Conservation (phyloP, 2,329 filamentous ascomycete genomes). For the Westerdykella sp. region DNA sequence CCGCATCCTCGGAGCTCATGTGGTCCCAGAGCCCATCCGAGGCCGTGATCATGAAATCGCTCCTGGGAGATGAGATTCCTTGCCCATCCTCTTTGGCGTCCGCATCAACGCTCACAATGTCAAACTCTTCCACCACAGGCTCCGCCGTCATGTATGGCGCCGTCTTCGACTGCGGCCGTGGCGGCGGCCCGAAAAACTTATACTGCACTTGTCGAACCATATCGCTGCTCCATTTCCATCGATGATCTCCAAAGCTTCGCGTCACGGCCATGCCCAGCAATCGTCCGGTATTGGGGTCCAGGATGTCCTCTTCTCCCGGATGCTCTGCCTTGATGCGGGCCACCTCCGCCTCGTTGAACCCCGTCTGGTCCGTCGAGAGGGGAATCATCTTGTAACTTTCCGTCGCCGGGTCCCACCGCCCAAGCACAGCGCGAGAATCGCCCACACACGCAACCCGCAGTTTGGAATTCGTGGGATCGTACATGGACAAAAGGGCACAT, state of each 20-base stretch:
- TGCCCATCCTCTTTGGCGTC: neutral
- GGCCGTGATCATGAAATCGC: conserved; percentile 59
- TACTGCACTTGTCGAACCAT: conserved; percentile 42
- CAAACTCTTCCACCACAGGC: conserved; percentile 56
- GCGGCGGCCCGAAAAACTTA: conserved; percentile 46
- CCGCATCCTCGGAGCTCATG: conserved; percentile 52
- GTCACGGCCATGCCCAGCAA: conserved; percentile 58
- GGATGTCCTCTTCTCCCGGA: conserved; percentile 54
- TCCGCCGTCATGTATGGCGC: conserved; percentile 64
- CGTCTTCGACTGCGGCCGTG: conserved; percentile 43
- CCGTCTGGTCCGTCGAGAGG: conserved; percentile 61
- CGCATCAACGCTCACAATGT: conserved; percentile 40
- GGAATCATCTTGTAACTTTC: conserved; percentile 48
- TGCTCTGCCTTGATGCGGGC: conserved; percentile 52
- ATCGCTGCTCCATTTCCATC: conserved; percentile 59
- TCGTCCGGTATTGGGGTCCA: conserved; percentile 51
- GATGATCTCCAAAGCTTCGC: conserved; percentile 61
- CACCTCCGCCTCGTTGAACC: conserved; percentile 55
- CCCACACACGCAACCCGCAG: conserved; percentile 61
- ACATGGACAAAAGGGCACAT: conserved; percentile 58
- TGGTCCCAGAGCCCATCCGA: conserved; percentile 63
- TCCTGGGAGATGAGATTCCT: conserved; percentile 15
- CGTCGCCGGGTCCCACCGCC: conserved; percentile 40
- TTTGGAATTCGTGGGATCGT: conserved; percentile 48
- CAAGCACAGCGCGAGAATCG: conserved; percentile 62